Evolutionary conservation across 768 basidiomycete genomes (phyloP).

Genomic region (Chalciporus sphaerocephalus): DNA sequence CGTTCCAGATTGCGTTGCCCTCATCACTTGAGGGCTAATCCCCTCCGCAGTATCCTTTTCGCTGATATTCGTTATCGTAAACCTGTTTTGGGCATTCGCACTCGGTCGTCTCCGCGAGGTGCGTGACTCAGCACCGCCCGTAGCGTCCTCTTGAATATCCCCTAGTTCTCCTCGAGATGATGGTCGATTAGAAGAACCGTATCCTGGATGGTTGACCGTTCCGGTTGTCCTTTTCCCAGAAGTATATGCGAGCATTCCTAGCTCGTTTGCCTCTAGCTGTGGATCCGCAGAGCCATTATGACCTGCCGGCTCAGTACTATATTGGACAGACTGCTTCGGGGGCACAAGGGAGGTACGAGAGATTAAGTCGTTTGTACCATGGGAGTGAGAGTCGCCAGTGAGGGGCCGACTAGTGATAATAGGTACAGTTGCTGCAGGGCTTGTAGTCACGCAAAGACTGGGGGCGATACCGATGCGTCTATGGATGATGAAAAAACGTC

Average conservation of each 20-base stretch:
- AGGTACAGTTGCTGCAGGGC: conserved; percentile 29
- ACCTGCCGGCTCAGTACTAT: conserved; percentile 26
- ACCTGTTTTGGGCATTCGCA: conserved; percentile 30
- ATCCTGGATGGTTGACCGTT: conserved; percentile 30
- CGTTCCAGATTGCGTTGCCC: conserved; percentile 18
- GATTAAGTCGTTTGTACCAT: conserved; percentile 8
- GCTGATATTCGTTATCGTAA: conserved; percentile 41
- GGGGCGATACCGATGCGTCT: conserved; percentile 50
- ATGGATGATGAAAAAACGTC: not conserved
- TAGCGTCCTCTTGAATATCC: conserved; percentile 23
- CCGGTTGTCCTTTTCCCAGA: conserved; percentile 9
- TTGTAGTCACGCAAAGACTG: conserved; percentile 33
- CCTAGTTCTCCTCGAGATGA: conserved; percentile 16
- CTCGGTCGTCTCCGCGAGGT: conserved; percentile 30
- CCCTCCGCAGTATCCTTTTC: conserved; percentile 39
- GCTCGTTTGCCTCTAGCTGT: conserved; percentile 18
- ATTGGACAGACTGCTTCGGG: conserved; percentile 22
- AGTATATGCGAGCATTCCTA: conserved; percentile 16
- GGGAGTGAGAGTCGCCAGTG: conserved; percentile 18
- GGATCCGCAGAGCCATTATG: conserved; percentile 17
- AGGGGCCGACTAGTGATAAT: conserved; percentile 24
- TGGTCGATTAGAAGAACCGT: conserved; percentile 15
- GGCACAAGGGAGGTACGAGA: conserved; percentile 9
- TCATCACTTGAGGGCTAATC: conserved; percentile 16
- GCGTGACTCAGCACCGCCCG: conserved; percentile 6